phyloP scores from a whole-genome alignment of 805 yeast genomes.

The Zygosaccharomyces rouxii region DNA sequence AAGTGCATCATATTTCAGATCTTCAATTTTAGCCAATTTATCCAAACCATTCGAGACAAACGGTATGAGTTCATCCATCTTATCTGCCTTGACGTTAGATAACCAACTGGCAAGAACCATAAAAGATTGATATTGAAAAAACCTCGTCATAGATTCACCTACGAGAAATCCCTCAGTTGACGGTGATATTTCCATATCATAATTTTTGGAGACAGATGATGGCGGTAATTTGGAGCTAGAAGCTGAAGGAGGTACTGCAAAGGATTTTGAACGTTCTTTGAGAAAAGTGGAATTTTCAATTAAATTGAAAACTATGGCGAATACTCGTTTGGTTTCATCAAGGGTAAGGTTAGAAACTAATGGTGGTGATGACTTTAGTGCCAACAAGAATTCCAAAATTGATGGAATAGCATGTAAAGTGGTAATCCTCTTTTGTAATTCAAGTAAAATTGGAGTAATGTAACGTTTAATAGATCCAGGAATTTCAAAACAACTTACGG shows the following conservation, averaged over 20 bases:
- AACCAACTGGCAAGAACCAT: slow-evolving; percentile 70
- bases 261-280: slow-evolving; percentile 14
- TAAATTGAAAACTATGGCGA: slow-evolving; percentile 77
- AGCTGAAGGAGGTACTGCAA: neutral
- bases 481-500: slow-evolving; percentile 75
- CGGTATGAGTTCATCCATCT: slow-evolving; percentile 55
- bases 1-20: slow-evolving; percentile 45
- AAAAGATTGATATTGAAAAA: slow-evolving; percentile 60
- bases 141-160: slow-evolving; percentile 52
- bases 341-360: slow-evolving; percentile 66
- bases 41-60: slow-evolving; percentile 58
- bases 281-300: slow-evolving; percentile 65
- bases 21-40: slow-evolving; percentile 37
- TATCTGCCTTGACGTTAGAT: slow-evolving; percentile 53
- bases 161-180: slow-evolving; percentile 47
- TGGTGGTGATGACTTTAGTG: slow-evolving; percentile 61
- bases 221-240: neutral
- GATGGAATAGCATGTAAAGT: slow-evolving; percentile 65
- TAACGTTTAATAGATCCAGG: slow-evolving; percentile 69
- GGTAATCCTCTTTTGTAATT: slow-evolving; percentile 69
- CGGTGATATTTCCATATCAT: slow-evolving; percentile 49
- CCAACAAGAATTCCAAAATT: slow-evolving; percentile 66
- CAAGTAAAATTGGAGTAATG: slow-evolving; percentile 63
- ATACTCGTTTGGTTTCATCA: slow-evolving; percentile 74
- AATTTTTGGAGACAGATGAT: slow-evolving; percentile 37